Base-by-base conservation (phyloP, 1,284 basidiomycete species). In the Rhodotorula sp. region DNA sequence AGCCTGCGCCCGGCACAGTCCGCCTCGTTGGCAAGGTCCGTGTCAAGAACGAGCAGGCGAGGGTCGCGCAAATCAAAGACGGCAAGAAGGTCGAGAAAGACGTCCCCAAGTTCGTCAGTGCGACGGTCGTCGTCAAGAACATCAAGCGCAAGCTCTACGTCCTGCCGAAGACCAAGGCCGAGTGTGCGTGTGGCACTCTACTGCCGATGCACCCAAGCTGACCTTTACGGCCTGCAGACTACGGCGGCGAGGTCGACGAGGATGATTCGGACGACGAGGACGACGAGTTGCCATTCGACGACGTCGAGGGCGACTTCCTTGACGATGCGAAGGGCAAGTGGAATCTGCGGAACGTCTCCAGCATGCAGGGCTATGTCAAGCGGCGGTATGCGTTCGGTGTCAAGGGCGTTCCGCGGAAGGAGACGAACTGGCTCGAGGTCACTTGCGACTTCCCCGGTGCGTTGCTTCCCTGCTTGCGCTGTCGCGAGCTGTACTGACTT, bases 331-430 rank as follows among this genome's bases (percentile, higher is more conserved):
- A 86, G 77, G 87, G 90, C 15, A 89, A 97, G 79, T 91, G 90
- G 78, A 60, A 60, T 34, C 53, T 66, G 11, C 30, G 60, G 82
- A 85, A 47, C 94, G 88, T 86, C 68, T 78, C 52, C 71, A 74
- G 57, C 79, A 79, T 64, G 59, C 68, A 47, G 47, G 93, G 91
- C 76, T 91, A 89, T 80, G 94, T 99, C 30, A 86, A 89, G 74
- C 85, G 95, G 58, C 92, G 90, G 76, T 99, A 99, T 79, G 94
- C 91, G 0, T 99, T 99, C 79, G 94, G 93, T 46, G 88, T 91
- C 77, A 84, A 86, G 66, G 89, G 90, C 58, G 87, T 98, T 1
- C 92, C 94, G 1, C 85, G 87, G 68, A 88, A 87, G 39, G 90
- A 92, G 80, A 85, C 86, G 20, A 84, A 90, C 75, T 99, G 94